A percentile compares a stretch with the other conserved stretches of the same genome.
These are phyloP conservation scores for Calonectria pseudoreteaudii DNA, from an alignment of 2,329 filamentous ascomycete species.

Conservation along the genomic window DNA sequence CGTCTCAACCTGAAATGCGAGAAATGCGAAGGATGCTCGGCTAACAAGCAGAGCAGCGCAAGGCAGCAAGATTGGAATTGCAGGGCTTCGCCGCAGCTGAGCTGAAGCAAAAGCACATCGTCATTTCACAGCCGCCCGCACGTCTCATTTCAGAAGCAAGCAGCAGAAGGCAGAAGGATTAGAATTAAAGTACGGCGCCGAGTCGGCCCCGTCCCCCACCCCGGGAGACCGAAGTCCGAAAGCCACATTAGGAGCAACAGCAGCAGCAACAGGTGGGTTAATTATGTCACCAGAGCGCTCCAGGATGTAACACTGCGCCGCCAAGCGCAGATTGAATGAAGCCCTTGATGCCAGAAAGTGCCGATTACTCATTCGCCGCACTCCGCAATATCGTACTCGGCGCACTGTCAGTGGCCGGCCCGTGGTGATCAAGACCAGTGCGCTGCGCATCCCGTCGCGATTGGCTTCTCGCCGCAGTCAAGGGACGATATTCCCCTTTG, in stretches of 20 bases:
- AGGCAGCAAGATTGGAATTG: conserved; percentile 22
- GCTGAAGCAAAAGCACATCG: conserved; percentile 4
- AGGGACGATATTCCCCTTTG: background rate
- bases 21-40: background rate
- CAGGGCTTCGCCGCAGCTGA: conserved; percentile 1
- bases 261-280: background rate
- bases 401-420: background rate
- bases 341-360: background rate
- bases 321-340: background rate
- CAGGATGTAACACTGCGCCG: background rate
- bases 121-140: conserved; percentile 1
- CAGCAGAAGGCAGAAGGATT: background rate
- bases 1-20: conserved; percentile 8
- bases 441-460: background rate
- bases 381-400: background rate
- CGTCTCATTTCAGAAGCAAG: background rate
- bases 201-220: conserved; percentile 2
- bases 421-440: background rate
- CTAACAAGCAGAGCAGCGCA: background rate
- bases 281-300: conserved; percentile 2
- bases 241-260: background rate
- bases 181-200: background rate
- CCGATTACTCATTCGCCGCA: conserved; percentile 3
- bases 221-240: conserved; percentile 7
- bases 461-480: background rate